Evolutionary conservation across 495 filamentous ascomycete genomes (phyloP).

Genomic region (Penicillium herquei): DNA sequence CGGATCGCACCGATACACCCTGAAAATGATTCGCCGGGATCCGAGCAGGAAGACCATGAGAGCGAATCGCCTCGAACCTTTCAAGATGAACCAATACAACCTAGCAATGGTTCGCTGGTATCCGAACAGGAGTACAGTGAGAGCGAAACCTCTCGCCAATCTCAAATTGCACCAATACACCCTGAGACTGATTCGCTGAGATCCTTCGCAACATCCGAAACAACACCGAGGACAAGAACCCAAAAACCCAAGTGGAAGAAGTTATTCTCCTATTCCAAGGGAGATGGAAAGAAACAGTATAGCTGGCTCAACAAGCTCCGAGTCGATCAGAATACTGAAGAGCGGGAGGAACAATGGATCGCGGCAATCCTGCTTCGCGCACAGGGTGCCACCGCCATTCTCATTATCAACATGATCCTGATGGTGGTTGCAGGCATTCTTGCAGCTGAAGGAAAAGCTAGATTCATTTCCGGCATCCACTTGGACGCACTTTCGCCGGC

Average conservation of each 20-base stretch:
- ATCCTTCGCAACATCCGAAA: not conserved
- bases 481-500: not conserved
- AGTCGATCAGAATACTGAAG: not conserved
- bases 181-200: not conserved
- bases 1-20: too few relatives aligned
- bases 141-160: too few relatives aligned
- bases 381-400: not conserved
- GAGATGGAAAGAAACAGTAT: not conserved
- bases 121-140: too few relatives aligned
- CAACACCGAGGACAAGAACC: not conserved
- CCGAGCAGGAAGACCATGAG: too few relatives aligned
- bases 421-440: not conserved
- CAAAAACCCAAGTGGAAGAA: not conserved
- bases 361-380: not conserved
- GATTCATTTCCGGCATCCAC: not conserved
- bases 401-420: not conserved
- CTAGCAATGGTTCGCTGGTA: too few relatives aligned
- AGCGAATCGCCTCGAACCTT: too few relatives aligned
- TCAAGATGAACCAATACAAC: too few relatives aligned
- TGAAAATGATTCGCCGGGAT: too few relatives aligned
- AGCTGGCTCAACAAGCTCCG: not conserved
- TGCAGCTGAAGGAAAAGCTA: not conserved
- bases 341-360: not conserved
- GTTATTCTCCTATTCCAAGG: not conserved
- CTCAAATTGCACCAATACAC: not conserved